Conservation (phyloP, 169 alveolate genomes). For the Plasmodium falciparum region DNA sequence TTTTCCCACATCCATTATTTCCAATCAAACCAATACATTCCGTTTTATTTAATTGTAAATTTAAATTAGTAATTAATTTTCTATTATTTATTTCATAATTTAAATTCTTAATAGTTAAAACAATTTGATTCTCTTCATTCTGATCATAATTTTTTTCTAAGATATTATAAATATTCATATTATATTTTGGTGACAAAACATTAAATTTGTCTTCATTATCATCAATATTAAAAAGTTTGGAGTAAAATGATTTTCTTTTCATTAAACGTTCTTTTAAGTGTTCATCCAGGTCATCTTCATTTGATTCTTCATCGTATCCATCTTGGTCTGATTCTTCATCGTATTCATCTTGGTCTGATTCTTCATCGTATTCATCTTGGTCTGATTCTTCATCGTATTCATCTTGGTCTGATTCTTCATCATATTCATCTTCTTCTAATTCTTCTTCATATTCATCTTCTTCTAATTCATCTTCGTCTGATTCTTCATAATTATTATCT, state of each 20-base stretch:
- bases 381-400: not conserved
- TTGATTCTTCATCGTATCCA: not conserved
- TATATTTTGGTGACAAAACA: constrained; percentile 64
- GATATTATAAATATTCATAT: constrained; percentile 57
- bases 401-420: not conserved
- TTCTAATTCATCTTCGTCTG: not conserved
- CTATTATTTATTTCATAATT: constrained; percentile 75
- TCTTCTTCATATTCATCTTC: not conserved
- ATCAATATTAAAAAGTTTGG: constrained; percentile 27
- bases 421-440: not conserved
- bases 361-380: not conserved
- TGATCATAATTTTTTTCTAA: constrained; percentile 55
- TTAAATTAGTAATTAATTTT: constrained; percentile 79
- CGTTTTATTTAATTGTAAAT: constrained; percentile 77
- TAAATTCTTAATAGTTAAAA: constrained; percentile 60
- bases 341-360: not conserved
- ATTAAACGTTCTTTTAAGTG: not conserved
- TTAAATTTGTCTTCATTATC: constrained; percentile 13
- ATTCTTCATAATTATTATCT: not conserved
- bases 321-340: not conserved
- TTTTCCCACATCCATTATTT: constrained; percentile 86
- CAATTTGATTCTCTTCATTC: constrained; percentile 35
- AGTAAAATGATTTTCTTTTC: constrained; percentile 5
- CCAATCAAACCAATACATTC: constrained; percentile 87
- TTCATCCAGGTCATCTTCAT: not conserved